Base-by-base conservation (phyloP, 805 yeast genomes). In the Schwanniomyces polymorphus region DNA sequence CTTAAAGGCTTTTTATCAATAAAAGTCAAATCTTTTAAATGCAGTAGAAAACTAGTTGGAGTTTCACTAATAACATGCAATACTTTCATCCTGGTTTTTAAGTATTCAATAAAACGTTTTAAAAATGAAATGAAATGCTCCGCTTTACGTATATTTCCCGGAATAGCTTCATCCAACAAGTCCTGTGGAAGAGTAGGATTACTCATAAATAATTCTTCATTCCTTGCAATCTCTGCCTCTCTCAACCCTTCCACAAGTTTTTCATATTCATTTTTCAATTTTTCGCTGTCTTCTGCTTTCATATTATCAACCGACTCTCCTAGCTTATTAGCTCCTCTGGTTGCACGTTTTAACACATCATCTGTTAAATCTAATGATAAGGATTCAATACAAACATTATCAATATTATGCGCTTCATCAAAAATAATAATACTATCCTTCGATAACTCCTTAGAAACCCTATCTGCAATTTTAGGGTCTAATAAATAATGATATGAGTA, bases 391-490 rank as follows among this genome's bases (percentile, higher is more conserved):
- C 99, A 94, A 47, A 94, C 99, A 75, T 94, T 94, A 76, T 94
- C 99, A 47, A 94, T 94, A 69, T 94, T 94, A 67, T 94, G 99
- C 41, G 99, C 99, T 72, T 94, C 99, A 70, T 94, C 99, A 63
- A 94, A 94, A 34, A 94, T 95, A 51, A 94, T 87, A 49, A 94
- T 94, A 45, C 95, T 81, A 60, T 94, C 98, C 55, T 91, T 89
- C 16, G 96, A 88, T 43, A 94, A 78, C 61, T 94, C 98, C 52
- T 79, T 82, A 5, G 97, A 91, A 17, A 94, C 99, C 51, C 99
- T 76, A 54, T 91, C 97, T 2, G 98, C 94, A 64, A 94, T 94
- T 63, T 94, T 94, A 17, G 99, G 99, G 64, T 94, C 99, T 55
- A 94, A 75, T 48, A 94, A 72, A 75, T 94, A 94, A 70, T 94